phyloP scores from a whole-genome alignment of 2,329 filamentous ascomycete genomes.

The Stagonosporopsis rhizophila region DNA sequence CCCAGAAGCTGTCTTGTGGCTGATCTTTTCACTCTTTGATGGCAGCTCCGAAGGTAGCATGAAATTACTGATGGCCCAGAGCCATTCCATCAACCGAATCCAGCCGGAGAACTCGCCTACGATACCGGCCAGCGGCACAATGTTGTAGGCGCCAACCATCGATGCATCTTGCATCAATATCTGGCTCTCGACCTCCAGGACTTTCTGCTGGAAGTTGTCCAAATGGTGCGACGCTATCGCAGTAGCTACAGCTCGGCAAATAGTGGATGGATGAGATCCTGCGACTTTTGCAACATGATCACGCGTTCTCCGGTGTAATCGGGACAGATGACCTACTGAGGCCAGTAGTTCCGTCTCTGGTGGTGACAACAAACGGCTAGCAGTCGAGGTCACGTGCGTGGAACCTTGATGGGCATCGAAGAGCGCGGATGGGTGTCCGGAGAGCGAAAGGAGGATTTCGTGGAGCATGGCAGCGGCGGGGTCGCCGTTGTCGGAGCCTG shows the following conservation, averaged over 20 bases:
- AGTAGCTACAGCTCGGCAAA: constrained; percentile 86
- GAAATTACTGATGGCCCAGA: constrained; percentile 75
- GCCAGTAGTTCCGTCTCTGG: constrained; percentile 83
- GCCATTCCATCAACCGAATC: constrained; percentile 84
- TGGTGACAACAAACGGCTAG: constrained; percentile 67
- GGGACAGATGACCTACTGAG: constrained; percentile 77
- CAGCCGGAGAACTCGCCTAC: constrained; percentile 87
- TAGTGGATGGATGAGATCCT: constrained; percentile 75
- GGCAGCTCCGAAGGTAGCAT: constrained; percentile 60
- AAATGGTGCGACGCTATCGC: constrained; percentile 78
- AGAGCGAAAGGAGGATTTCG: constrained; percentile 96
- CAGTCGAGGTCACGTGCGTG: constrained; percentile 46
- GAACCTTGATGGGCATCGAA: constrained; percentile 63
- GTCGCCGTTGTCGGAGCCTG: constrained; percentile 15
- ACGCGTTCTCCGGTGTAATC: constrained; percentile 76
- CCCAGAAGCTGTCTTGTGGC: constrained; percentile 63
- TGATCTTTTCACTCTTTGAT: constrained; percentile 20
- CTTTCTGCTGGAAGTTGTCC: constrained; percentile 79
- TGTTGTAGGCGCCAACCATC: constrained; percentile 88
- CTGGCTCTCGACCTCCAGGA: constrained; percentile 81
- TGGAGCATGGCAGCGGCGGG: constrained; percentile 76
- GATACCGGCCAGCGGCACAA: constrained; percentile 87
- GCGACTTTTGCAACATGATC: constrained; percentile 71
- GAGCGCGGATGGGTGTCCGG: constrained; percentile 89
- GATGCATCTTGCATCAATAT: constrained; percentile 79